Evolutionary conservation across 306 rosid genomes (phyloP), one percentile per base, ranked within the genome.

Genomic region (Vigna trinervia): DNA sequence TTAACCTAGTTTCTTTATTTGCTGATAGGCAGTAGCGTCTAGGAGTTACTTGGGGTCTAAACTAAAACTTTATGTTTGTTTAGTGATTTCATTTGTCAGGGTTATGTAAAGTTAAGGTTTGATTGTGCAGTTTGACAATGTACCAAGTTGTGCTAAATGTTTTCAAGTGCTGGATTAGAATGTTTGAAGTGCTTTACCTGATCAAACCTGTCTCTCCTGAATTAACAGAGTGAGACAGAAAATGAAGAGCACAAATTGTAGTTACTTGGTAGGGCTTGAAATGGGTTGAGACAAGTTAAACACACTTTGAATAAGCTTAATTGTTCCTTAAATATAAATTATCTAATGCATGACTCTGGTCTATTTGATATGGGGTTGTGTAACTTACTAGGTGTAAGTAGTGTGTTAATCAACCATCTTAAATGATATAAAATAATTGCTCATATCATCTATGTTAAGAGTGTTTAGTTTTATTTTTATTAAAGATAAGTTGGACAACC

Each of bases 21-120:
- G 84, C 67, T 80, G 30, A 79, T 87, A 91, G 96, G 89, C 73
- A 86, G 65, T 79, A 79, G 78, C 73, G 67, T 82, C 75, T 86
- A 88, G 90, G 80, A 75, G 47, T 80, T 77, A 72, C 61, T 81
- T 60, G 78, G 87, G 85, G 58, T 81, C 74, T 56, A 74, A 77
- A 69, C 78, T 57, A 74, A 59, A 59, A 48, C 73, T 30, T 67
- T 41, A 54, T 83, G 82, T 84, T 82, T 57, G 86, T 74, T 80
- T 23, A 56, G 79, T 86, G 66, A 60, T 82, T 76, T 69, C 50
- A 69, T 72, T 43, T 82, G 57, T 76, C 73, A 62, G 79, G 53
- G 81, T 77, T 71, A 65, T 80, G 84, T 58, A 73, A 82, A 78
- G 84, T 78, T 58, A 70, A 79, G 73, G 86, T 73, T 79, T 79